Conservation (phyloP, 2,329 filamentous ascomycete genomes). For the Hypocrella siamensis region DNA sequence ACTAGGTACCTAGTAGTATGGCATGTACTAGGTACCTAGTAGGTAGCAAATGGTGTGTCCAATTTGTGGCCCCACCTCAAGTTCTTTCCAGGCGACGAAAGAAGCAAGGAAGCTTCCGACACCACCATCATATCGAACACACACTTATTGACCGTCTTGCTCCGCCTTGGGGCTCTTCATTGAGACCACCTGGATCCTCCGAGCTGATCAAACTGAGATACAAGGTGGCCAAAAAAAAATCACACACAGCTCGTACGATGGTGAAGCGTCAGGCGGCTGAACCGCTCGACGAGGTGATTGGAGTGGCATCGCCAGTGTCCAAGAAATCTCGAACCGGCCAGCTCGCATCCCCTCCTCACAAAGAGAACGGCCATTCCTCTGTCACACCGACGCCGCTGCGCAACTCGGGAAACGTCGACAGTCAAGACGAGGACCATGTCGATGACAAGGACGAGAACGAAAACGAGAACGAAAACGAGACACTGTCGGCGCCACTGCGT, state of each 20-base stretch:
- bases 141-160: too few species aligned
- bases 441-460: constrained; percentile 7
- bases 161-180: too few species aligned
- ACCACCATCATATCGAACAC: too few species aligned
- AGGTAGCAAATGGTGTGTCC: too few species aligned
- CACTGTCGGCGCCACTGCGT: constrained; percentile 35
- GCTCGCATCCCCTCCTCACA: constrained; percentile 20
- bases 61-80: too few species aligned
- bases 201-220: background rate
- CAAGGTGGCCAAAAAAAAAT: background rate
- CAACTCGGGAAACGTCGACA: background rate
- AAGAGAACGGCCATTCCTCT: constrained; percentile 16
- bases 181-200: too few species aligned
- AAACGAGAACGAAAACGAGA: constrained; percentile 22
- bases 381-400: constrained; percentile 7
- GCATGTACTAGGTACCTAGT: too few species aligned
- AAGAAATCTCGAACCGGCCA: constrained; percentile 41
- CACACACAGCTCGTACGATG: too few species aligned
- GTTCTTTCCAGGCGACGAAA: too few species aligned
- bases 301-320: constrained; percentile 39
- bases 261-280: constrained; percentile 45
- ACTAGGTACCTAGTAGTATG: too few species aligned
- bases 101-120: too few species aligned
- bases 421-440: background rate
- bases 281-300: constrained; percentile 39